Conservation (phyloP, 2,329 filamentous ascomycete genomes). For the Talaromyces sp. region DNA sequence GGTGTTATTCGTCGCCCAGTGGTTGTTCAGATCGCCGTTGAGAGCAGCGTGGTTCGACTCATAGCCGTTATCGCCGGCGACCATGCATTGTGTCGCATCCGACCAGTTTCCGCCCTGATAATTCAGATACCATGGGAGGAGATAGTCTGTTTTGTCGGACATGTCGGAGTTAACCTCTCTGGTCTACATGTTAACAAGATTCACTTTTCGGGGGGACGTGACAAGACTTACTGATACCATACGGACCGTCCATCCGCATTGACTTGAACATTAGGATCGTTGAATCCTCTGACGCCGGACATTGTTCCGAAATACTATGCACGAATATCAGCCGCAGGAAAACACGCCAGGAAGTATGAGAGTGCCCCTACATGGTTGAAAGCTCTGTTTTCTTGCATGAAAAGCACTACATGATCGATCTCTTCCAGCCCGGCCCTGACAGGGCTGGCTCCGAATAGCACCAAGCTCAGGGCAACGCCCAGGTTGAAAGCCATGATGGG, state of each 20-base stretch:
- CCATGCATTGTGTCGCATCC: constrained; percentile 52
- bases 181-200: neutral
- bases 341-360: neutral
- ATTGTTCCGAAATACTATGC: constrained; percentile 53
- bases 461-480: constrained; percentile 4
- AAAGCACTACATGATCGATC: constrained; percentile 54
- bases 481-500: constrained; percentile 4
- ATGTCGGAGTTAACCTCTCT: constrained; percentile 35
- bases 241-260: constrained; percentile 42
- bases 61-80: constrained; percentile 50
- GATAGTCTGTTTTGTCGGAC: constrained; percentile 33
- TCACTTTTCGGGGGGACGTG: neutral
- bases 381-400: constrained; percentile 51
- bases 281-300: constrained; percentile 52
- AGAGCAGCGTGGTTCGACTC: constrained; percentile 48
- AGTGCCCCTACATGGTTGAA: constrained; percentile 30
- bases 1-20: constrained; percentile 52
- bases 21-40: constrained; percentile 49
- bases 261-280: constrained; percentile 51
- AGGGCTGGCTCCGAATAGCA: constrained; percentile 9
- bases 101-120: constrained; percentile 47
- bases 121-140: constrained; percentile 53
- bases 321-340: neutral
- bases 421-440: constrained; percentile 34
- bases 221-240: constrained; percentile 40